Evolutionary conservation across 108 stramenopile species (phyloP).

Genomic region (Cyclotella baltica): DNA sequence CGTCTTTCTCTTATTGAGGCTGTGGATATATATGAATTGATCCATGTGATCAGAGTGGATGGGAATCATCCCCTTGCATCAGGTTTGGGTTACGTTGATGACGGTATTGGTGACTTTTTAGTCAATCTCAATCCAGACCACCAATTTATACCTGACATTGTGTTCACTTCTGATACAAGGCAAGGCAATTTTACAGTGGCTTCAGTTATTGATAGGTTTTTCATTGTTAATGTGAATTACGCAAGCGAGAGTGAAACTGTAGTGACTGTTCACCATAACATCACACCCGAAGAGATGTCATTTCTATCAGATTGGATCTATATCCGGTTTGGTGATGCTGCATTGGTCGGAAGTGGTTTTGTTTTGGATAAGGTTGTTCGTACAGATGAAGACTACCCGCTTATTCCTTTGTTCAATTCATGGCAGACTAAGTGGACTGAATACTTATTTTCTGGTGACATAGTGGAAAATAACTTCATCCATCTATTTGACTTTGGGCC

Average conservation of each 20-base stretch:
- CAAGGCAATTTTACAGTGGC: constrained; percentile 40
- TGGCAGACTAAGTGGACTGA: constrained; percentile 48
- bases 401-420: constrained; percentile 33
- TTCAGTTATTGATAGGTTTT: constrained; percentile 18
- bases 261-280: constrained; percentile 25
- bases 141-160: constrained; percentile 38
- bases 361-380: constrained; percentile 30
- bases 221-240: constrained; percentile 19
- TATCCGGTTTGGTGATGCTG: constrained; percentile 40
- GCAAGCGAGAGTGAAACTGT: constrained; percentile 5
- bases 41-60: constrained; percentile 37
- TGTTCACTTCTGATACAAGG: constrained; percentile 40
- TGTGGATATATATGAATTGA: constrained; percentile 42
- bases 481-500: constrained; percentile 44
- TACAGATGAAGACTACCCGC: constrained; percentile 35
- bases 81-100: constrained; percentile 39
- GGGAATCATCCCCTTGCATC: constrained; percentile 21
- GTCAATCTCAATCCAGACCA: constrained; percentile 29
- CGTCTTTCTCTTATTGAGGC: constrained; percentile 36
- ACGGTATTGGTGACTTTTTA: constrained; percentile 45
- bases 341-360: constrained; percentile 11
- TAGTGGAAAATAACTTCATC: constrained; percentile 25
- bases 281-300: background rate
- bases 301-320: constrained; percentile 41
- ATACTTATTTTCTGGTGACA: constrained; percentile 23